Conservation (phyloP, 108 stramenopile genomes). For the Discostella pseudostelligera region DNA sequence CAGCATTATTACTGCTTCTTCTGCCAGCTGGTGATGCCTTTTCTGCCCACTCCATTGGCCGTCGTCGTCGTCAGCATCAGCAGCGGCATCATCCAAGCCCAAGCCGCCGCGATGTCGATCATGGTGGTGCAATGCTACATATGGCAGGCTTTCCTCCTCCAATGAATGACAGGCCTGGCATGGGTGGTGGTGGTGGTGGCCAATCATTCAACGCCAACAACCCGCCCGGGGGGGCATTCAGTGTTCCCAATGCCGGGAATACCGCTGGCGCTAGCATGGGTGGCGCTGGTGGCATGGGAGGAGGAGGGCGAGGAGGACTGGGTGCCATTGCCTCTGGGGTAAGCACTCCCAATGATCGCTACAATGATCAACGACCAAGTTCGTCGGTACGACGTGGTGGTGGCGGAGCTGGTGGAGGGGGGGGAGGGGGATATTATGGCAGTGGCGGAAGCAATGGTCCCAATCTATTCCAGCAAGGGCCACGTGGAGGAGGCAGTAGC, state of each 20-base stretch:
- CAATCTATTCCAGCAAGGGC: not conserved
- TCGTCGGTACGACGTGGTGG: not conserved
- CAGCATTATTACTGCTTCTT: too few species aligned
- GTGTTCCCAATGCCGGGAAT: constrained; percentile 34
- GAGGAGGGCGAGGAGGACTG: constrained; percentile 17
- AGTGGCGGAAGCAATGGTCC: not conserved
- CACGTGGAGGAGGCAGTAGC: not conserved
- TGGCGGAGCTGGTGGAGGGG: not conserved
- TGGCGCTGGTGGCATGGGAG: constrained; percentile 15
- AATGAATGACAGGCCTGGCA: constrained; percentile 4
- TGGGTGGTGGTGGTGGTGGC: not conserved
- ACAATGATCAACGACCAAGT: constrained; percentile 11
- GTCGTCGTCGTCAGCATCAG: not conserved
- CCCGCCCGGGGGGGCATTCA: constrained; percentile 29
- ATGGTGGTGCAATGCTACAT: not conserved
- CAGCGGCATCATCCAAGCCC: not conserved
- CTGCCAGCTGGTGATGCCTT: constrained; percentile 1
- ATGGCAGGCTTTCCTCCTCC: constrained; percentile 9
- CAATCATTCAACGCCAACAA: constrained; percentile 40
- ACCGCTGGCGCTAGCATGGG: constrained; percentile 18
- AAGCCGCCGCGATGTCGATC: not conserved
- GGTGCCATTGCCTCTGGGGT: constrained; percentile 35
- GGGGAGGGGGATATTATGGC: constrained; percentile 1
- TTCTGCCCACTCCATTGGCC: not conserved
- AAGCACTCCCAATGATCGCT: constrained; percentile 23